These are phyloP conservation scores for Dichotomopilus funicola DNA, from an alignment of 2,329 filamentous ascomycete genomes.

Conservation along the genomic window DNA sequence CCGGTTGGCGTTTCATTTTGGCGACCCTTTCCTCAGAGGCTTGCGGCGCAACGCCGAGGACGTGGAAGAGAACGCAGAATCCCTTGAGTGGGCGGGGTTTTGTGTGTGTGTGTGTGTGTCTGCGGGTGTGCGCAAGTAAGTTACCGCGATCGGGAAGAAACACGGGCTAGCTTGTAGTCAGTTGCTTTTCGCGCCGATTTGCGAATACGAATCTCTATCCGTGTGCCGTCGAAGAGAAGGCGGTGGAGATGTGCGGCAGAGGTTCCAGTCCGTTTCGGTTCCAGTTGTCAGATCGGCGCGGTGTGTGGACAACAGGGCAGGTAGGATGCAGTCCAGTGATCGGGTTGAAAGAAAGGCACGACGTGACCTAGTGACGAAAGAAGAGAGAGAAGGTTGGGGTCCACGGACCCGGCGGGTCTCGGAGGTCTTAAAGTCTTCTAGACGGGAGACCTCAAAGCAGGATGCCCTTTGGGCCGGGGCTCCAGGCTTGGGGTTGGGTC, in stretches of 20 bases:
- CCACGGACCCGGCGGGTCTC: conserved; percentile 14
- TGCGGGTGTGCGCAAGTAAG: too few species aligned
- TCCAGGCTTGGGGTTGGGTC: conserved; percentile 5
- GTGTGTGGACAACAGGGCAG: background rate
- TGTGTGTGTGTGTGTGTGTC: background rate
- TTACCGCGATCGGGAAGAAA: too few species aligned
- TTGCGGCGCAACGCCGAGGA: background rate
- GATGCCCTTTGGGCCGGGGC: conserved; percentile 4
- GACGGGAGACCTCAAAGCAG: conserved; percentile 2
- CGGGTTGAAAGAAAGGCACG: background rate
- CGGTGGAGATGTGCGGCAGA: too few species aligned
- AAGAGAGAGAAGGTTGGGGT: conserved; percentile 17
- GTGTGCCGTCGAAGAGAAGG: too few species aligned
- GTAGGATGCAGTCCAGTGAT: background rate
- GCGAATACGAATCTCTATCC: too few species aligned
- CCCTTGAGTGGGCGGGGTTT: background rate
- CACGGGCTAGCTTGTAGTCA: too few species aligned
- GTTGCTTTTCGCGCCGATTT: too few species aligned
- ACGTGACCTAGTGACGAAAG: background rate
- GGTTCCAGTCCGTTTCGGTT: background rate
- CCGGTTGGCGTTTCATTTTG: conserved; percentile 63
- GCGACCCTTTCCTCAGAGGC: background rate
- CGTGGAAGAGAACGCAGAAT: background rate
- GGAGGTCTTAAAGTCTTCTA: conserved; percentile 6
- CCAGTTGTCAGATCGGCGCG: background rate